Evolutionary conservation across 371 early-diverging fungal genomes (phyloP).

Genomic region (Astathelohania contejeani): DNA sequence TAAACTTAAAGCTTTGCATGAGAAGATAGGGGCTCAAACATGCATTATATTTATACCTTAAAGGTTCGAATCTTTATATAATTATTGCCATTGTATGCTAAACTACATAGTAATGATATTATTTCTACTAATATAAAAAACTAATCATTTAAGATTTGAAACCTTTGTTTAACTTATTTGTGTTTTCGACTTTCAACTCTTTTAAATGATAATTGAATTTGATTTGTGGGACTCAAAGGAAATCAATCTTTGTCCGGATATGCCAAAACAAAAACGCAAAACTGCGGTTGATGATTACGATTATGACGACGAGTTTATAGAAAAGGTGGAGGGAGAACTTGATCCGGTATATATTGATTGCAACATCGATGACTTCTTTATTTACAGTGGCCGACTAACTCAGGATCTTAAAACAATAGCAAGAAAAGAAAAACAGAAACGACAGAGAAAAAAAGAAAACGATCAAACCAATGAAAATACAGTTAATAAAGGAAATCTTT

Average conservation of each 20-base stretch:
- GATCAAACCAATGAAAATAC: neutral
- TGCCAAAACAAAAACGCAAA: conserved; percentile 28
- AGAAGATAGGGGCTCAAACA: no score
- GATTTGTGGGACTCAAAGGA: neutral
- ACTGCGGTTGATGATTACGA: conserved; percentile 39
- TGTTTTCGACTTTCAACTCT: no score
- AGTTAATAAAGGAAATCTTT: neutral
- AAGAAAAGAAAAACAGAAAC: neutral
- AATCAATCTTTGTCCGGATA: neutral
- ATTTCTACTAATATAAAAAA: no score
- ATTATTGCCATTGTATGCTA: no score
- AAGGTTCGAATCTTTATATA: no score
- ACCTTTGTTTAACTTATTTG: no score
- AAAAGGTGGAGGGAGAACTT: conserved; percentile 40
- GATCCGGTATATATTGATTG: conserved; percentile 40
- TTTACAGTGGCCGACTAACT: conserved; percentile 34
- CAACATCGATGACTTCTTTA: conserved; percentile 43
- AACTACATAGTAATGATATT: no score
- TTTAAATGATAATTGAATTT: neutral
- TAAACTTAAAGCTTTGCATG: no score
- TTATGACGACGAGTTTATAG: conserved; percentile 42
- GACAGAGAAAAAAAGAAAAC: conserved; percentile 1
- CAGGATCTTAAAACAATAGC: neutral
- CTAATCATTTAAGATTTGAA: no score
- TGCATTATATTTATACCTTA: no score